Base-by-base conservation (phyloP, 768 basidiomycete species). In the Rossbeevera mucosa region DNA sequence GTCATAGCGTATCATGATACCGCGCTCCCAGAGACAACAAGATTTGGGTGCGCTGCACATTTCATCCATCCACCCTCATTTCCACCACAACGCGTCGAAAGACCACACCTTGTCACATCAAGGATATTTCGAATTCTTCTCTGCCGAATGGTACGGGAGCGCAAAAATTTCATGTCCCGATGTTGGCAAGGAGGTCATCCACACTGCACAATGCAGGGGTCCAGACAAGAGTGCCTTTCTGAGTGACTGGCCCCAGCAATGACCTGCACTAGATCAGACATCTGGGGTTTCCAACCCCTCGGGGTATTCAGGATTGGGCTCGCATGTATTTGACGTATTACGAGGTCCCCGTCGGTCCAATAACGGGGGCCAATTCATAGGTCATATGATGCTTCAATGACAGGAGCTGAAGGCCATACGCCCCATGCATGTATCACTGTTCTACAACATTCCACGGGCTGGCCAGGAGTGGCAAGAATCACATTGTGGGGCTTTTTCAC, bases 41-140 rank as follows among this genome's bases (percentile, higher is more conserved):
- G 16, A 36, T 16, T 48, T 48, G 44, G 28, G 31, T 18, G n/a
- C 47, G 41, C 50, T 38, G 47, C 52, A 49, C 24, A 43, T 44
- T 61, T 60, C 59, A 50, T 31, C n/a, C 21, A 40, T 30, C 43
- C 13, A 24, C 40, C 45, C 40, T 47, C 41, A 54, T 29, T 29
- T 53, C 55, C 52, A 55, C 50, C 24, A 14, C 55, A 54, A 47
- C 24, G 47, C 52, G 40, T 42, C 18, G 43, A 47, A 64, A 47
- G 53, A 64, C 60, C 57, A 44, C 40, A 44, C 21, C 13, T 21
- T 22, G 22, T 59, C 53, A 57, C 48, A 50, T 53, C 62, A 64
- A 54, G 5, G n/a, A 25, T 30, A 54, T 45, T 57, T 50, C 38
- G 45, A 53, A 44, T 51, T 51, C 50, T 48, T 53, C 36, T 38